Evolutionary conservation across 129 eudicot species (phyloP).

Genomic region (Flaveria ramosissima): DNA sequence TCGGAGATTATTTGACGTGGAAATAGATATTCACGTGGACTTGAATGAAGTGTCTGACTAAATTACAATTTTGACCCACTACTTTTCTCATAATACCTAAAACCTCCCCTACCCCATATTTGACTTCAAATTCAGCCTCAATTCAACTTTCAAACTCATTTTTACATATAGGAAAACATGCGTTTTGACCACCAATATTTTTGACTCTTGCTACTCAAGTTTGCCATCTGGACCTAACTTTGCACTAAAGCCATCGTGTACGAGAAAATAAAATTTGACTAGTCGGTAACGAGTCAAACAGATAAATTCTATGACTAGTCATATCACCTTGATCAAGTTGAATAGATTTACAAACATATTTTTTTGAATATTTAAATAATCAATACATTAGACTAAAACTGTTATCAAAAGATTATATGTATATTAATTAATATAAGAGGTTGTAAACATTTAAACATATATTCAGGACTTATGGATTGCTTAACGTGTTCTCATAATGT

Average conservation of each 20-base stretch:
- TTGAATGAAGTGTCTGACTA: constrained; percentile 11
- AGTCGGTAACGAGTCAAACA: background rate
- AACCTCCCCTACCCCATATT: constrained; percentile 7
- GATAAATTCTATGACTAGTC: background rate
- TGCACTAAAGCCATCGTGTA: background rate
- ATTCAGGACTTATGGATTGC: background rate
- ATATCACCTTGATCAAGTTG: background rate
- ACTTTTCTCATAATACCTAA: constrained; percentile 26
- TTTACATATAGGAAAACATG: background rate
- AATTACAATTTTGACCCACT: constrained; percentile 35
- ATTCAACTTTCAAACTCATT: constrained; percentile 8
- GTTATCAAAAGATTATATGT: background rate
- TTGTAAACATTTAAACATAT: background rate
- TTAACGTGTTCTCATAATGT: background rate
- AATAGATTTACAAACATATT: background rate
- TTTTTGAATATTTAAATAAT: background rate
- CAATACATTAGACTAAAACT: background rate
- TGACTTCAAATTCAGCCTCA: constrained; percentile 20
- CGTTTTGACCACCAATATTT: background rate
- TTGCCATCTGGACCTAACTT: background rate
- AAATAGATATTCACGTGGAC: background rate
- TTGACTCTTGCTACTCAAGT: background rate
- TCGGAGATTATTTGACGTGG: constrained; percentile 7
- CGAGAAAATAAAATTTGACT: background rate
- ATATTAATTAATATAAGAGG: background rate